These are phyloP conservation scores for Houttuynia cordata DNA, from an alignment of 164 flowering plant genomes.

Conservation along the genomic window DNA sequence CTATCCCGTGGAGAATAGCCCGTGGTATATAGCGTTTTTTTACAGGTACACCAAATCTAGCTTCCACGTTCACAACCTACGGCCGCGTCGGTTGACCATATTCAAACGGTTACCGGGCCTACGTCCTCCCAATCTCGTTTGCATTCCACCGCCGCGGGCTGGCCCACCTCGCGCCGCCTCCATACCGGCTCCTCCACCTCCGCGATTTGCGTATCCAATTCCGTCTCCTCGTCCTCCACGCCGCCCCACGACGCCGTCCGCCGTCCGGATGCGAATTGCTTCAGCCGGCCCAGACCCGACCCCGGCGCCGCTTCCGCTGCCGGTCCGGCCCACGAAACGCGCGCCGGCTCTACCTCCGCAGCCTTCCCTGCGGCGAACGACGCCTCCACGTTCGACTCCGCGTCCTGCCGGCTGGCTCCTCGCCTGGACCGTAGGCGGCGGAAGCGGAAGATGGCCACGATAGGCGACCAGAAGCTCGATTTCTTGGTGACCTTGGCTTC, in stretches of 20 bases:
- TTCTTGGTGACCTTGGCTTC: not conserved
- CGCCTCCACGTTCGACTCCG: constrained; percentile 15
- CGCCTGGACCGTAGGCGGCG: not conserved
- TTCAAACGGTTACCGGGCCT: constrained; percentile 14
- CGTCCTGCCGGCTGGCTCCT: constrained; percentile 6
- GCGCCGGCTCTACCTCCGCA: constrained; percentile 9
- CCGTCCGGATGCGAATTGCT: constrained; percentile 61
- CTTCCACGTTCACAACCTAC: not conserved
- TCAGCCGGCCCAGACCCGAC: constrained; percentile 50
- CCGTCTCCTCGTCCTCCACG: constrained; percentile 11
- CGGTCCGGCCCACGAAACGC: not conserved
- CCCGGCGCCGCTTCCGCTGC: constrained; percentile 16
- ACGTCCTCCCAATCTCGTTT: constrained; percentile 4
- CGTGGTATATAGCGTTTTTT: too few relatives aligned
- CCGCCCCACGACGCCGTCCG: constrained; percentile 20
- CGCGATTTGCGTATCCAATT: not conserved
- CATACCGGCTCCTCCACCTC: constrained; percentile 9
- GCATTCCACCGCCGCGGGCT: constrained; percentile 5
- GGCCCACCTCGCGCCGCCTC: constrained; percentile 7
- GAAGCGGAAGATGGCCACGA: not conserved
- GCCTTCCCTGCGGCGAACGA: too few relatives aligned
- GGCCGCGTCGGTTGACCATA: not conserved
- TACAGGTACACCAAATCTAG: too few relatives aligned
- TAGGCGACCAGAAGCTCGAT: not conserved
- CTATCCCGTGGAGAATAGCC: too few relatives aligned